Base-by-base conservation (phyloP, 2,329 filamentous ascomycete genomes). In the Magnaporthales sp. region DNA sequence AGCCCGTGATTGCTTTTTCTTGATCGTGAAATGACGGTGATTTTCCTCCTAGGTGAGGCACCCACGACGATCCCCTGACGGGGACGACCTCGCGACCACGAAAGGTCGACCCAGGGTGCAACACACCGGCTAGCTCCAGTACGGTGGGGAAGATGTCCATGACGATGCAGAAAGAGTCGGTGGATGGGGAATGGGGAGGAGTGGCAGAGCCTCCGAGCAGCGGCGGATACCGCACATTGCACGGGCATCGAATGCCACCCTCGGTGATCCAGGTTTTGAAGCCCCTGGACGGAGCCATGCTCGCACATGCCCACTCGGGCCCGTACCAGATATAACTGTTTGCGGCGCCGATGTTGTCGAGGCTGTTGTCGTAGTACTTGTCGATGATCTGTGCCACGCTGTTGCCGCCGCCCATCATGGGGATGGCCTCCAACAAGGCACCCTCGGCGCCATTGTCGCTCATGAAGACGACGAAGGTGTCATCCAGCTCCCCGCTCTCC, bases 301-400 rank as follows among this genome's bases (percentile, higher is more conserved):
- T 70, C 1, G 75, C 75, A 5, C 70, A 69, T 1, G 84, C 84
- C 83, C 84, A 86, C 15, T 80, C 80, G 0, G 83, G 81, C 0
- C 84, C 84, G 68, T 86, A 86, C 83, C 84, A 86, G 67, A 85
- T 80, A 71, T 85, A 86, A 3, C n/a, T n/a, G n/a, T n/a, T n/a
- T n/a, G n/a, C n/a, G n/a, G n/a, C n/a, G n/a, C n/a, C n/a, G n/a
- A n/a, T n/a, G n/a, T n/a, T n/a, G n/a, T n/a, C n/a, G n/a, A n/a
- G n/a, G n/a, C n/a, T n/a, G n/a, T n/a, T n/a, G n/a, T n/a, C n/a
- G n/a, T n/a, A n/a, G n/a, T n/a, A n/a, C n/a, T n/a, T n/a, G n/a
- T n/a, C 67, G 5, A 75, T 64, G 26, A 72, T 67, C 51, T 72
- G 68, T 11, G 68, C 69, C 68, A 73, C 70, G 65, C 67, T 68